Conservation (phyloP, 768 basidiomycete genomes). For the Amanita muscaria region DNA sequence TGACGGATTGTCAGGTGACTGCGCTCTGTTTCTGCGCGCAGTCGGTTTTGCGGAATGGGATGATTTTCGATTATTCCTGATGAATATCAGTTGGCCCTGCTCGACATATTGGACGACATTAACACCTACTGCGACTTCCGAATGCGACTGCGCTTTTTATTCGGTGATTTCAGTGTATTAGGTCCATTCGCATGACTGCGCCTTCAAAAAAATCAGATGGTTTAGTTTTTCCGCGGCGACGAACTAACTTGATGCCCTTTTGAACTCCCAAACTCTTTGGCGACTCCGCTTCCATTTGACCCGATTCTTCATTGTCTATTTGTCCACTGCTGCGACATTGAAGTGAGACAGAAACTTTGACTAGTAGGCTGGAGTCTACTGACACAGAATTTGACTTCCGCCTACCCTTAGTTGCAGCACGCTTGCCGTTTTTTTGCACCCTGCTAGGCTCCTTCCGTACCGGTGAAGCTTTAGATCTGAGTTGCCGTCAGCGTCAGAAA, state of each 20-base stretch:
- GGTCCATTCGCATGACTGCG: constrained; percentile 2
- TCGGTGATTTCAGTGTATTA: neutral
- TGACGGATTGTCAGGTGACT: neutral
- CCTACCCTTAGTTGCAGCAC: too few species aligned
- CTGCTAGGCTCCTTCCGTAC: too few species aligned
- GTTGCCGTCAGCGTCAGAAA: too few species aligned
- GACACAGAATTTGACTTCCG: too few species aligned
- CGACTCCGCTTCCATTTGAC: too few species aligned
- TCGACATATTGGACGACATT: neutral
- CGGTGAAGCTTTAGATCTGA: too few species aligned
- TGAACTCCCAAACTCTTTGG: neutral
- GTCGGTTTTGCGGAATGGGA: neutral
- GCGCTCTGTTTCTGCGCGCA: neutral
- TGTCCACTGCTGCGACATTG: neutral
- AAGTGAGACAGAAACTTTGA: too few species aligned
- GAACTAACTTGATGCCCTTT: constrained; percentile 4
- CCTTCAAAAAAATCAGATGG: neutral
- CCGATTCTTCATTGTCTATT: neutral
- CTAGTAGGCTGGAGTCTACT: too few species aligned
- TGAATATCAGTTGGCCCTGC: neutral
- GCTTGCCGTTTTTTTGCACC: too few species aligned
- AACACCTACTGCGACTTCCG: neutral
- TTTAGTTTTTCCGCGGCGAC: too few species aligned
- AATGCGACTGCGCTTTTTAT: constrained; percentile 1
- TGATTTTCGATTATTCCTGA: neutral